Evolutionary conservation across 2,329 filamentous ascomycete species (phyloP), one percentile per base, ranked within the genome.

Genomic region (Monilinia polystroma): DNA sequence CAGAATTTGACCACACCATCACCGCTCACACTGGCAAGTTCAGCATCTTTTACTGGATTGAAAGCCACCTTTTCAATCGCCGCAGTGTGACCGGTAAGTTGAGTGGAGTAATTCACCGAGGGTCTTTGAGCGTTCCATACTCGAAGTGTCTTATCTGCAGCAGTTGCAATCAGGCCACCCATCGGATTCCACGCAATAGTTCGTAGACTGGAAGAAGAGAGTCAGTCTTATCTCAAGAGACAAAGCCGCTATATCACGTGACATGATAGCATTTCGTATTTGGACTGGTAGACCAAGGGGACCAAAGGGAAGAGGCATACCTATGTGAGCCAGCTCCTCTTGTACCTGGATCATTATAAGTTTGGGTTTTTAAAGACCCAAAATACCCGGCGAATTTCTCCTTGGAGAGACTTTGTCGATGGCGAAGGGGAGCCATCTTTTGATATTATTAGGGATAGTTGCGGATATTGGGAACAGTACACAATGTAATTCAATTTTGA

Each of bases 121-220:
- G 87, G 84, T 73, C 89, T 88, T 72, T 94, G 91, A 1, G 90
- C 89, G 72, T 93, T 93, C 91, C 91, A 94, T 71, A 93, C 88
- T 73, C 91, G 87, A 64, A 94, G 78, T 11, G 85, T 90, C 72
- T 85, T 86, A 74, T 92, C 88, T 32, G 83, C 81, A 7, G 89
- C 85, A 0, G 93, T 96, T 0, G 94, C 94, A 68, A 98, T 87
- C 68, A 95, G 82, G 11, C 87, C 90, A 45, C 94, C 93, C 0
- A 91, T 82, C 0, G 93, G 91, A 71, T 94, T 97, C 94, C 94
- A 98, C 51, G 91, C 89, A 71, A 98, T 88, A 1, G 90, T 89
- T 52, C 91, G 87, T 66, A 96, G 83, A 70, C 89, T 92, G 52
- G n/a, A 43, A 45, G 23, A n/a, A 32, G 35, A 32, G 47, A 59